Evolutionary conservation across 2,329 filamentous ascomycete species (phyloP).

Genomic region (Rachicladosporium sp.): DNA sequence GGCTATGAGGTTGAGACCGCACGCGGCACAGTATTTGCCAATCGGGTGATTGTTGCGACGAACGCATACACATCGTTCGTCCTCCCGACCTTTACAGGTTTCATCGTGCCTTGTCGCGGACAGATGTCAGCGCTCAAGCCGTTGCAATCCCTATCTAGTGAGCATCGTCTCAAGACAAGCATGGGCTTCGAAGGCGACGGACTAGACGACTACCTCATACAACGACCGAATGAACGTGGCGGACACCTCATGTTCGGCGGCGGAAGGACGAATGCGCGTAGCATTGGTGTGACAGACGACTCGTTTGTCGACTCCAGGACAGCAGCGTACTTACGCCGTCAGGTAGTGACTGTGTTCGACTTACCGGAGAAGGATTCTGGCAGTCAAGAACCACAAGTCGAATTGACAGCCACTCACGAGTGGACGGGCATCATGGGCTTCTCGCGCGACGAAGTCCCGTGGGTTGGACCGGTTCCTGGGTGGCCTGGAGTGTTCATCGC

Average conservation of each 20-base stretch:
- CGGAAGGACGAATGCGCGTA: conserved; percentile 45
- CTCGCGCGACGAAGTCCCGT: conserved; percentile 53
- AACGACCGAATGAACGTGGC: conserved; percentile 42
- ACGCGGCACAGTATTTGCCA: conserved; percentile 53
- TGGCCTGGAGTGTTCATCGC: conserved; percentile 22
- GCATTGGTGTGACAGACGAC: conserved; percentile 50
- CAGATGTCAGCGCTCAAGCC: conserved; percentile 57
- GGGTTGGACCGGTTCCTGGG: conserved; percentile 55
- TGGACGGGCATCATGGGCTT: conserved; percentile 79
- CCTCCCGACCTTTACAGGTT: conserved; percentile 53
- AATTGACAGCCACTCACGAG: conserved; percentile 36
- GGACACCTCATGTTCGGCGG: conserved; percentile 61
- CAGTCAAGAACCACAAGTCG: conserved; percentile 22
- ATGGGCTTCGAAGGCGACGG: conserved; percentile 51
- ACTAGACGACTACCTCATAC: conserved; percentile 61
- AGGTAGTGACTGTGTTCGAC: conserved; percentile 24
- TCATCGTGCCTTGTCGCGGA: conserved; percentile 67
- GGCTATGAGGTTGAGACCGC: conserved; percentile 54
- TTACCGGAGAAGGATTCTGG: conserved; percentile 20
- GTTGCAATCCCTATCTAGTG: conserved; percentile 26
- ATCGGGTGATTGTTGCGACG: conserved; percentile 61
- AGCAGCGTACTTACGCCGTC: conserved; percentile 42
- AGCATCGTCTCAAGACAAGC: conserved; percentile 41
- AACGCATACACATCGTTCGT: conserved; percentile 76
- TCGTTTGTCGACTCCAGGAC: conserved; percentile 44